These are phyloP conservation scores for Termitomyces sp. DNA, from an alignment of 768 basidiomycete species.

Conservation along the genomic window DNA sequence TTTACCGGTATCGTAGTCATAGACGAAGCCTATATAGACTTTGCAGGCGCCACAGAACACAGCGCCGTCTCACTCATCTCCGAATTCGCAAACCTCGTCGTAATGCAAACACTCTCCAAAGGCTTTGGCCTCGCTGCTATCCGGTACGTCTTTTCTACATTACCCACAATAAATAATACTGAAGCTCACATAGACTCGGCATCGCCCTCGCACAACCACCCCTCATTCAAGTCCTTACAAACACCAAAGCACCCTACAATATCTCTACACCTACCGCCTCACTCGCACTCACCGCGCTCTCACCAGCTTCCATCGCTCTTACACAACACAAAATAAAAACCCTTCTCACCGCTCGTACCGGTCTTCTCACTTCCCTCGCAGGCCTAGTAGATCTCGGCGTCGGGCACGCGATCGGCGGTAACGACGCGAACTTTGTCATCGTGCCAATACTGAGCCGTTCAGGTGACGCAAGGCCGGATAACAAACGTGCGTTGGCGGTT, in stretches of 20 bases:
- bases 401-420: conserved; percentile 68
- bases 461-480: conserved; percentile 44
- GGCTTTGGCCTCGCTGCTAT: conserved; percentile 95
- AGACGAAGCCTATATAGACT: conserved; percentile 98
- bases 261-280: conserved; percentile 86
- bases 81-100: conserved; percentile 83
- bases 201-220: conserved; percentile 87
- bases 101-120: conserved; percentile 97
- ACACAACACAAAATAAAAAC: conserved; percentile 65
- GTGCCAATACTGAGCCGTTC: conserved; percentile 58
- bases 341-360: conserved; percentile 52
- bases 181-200: conserved; percentile 57
- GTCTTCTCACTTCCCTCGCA: conserved; percentile 46
- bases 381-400: conserved; percentile 38
- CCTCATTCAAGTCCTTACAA: conserved; percentile 84
- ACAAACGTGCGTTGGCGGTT: conserved; percentile 49
- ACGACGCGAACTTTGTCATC: conserved; percentile 88
- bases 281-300: conserved; percentile 75
- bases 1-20: conserved; percentile 92
- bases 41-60: conserved; percentile 47
- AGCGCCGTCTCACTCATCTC: conserved; percentile 69
- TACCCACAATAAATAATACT: not conserved
- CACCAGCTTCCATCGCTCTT: conserved; percentile 48
- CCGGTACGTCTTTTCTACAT: conserved; percentile 47
- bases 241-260: conserved; percentile 98